Evolutionary conservation across 2,329 filamentous ascomycete species (phyloP), one percentile per base, ranked within the genome.

Genomic region (Calonectria ilicicola): DNA sequence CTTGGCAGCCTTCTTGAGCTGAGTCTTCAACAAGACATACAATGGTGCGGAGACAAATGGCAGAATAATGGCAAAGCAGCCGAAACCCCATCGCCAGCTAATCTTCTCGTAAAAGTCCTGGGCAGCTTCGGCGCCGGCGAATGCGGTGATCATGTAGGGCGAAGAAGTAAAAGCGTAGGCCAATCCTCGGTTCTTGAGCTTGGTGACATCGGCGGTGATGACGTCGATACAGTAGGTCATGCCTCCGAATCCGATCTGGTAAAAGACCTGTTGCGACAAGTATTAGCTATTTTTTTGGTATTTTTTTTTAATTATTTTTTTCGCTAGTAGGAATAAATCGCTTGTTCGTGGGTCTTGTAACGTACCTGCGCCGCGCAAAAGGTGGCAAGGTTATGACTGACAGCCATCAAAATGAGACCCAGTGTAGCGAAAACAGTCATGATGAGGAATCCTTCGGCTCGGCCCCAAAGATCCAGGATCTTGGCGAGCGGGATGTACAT

Each of bases 171-270:
- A 83, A 21, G 82, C 83, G 32, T 81, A 86, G 2, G 82, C 84
- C 2, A 86, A 70, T 12, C 81, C 84, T 78, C 84, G 81, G 67
- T 85, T 86, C 73, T 79, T 80, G 19, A 86, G 77, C 26, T 77
- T 77, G n/a, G 82, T 91, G 7, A 90, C 91, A 80, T 94, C 93
- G 62, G 92, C 91, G 66, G 92, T 90, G 79, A 94, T 90, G 46
- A 94, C 89, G 72, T 90, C 88, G 32, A 93, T 85, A 32, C 88
- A 87, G 78, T 92, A 93, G 68, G 87, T 88, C 56, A 93, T 84
- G n/a, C 91, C 92, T 2, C 88, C 89, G 68, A 87, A 85, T 12
- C 92, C 92, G 60, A 92, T 87, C 47, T 87, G 88, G 79, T 93
- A 93, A 74, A 93, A 91, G 2, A 93, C 90, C 81, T 83, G 27